A percentile compares a stretch with the other conserved stretches of the same genome.
Evolutionary conservation across 2,329 filamentous ascomycete species (phyloP).

Genomic region (Talaromyces albobiverticillius): DNA sequence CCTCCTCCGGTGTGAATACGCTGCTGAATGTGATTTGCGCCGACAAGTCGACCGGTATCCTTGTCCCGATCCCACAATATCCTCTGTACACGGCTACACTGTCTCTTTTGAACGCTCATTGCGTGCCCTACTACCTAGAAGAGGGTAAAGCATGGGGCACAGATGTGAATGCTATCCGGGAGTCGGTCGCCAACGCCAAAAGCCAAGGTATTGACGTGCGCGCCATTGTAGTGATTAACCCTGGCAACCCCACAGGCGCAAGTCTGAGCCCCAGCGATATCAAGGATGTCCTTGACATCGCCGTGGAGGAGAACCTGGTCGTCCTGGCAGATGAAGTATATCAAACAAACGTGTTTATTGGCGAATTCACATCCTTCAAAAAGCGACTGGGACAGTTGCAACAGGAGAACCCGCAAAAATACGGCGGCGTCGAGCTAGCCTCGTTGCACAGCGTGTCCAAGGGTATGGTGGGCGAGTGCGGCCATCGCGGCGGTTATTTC

Average conservation of each 20-base stretch:
- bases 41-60: conserved; percentile 71
- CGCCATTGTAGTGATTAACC: conserved; percentile 96
- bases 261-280: conserved; percentile 77
- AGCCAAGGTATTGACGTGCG: conserved; percentile 79
- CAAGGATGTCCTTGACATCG: conserved; percentile 79
- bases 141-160: conserved; percentile 86
- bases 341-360: conserved; percentile 96
- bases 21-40: conserved; percentile 87
- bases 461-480: conserved; percentile 98
- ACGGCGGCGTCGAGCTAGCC: conserved; percentile 81
- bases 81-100: conserved; percentile 95
- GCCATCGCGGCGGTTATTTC: conserved; percentile 96
- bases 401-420: conserved; percentile 68
- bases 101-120: conserved; percentile 75
- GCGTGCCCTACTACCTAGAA: conserved; percentile 91
- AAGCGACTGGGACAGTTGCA: conserved; percentile 78
- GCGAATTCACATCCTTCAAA: conserved; percentile 96
- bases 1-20: conserved; percentile 91
- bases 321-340: conserved; percentile 97
- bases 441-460: conserved; percentile 94
- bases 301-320: conserved; percentile 79
- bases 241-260: conserved; percentile 93
- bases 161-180: conserved; percentile 72
- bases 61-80: conserved; percentile 96
- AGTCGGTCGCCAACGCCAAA: conserved; percentile 71